These are phyloP conservation scores for Neoscytalidium dimidiatum DNA, from an alignment of 2,329 filamentous ascomycete genomes.

Conservation along the genomic window DNA sequence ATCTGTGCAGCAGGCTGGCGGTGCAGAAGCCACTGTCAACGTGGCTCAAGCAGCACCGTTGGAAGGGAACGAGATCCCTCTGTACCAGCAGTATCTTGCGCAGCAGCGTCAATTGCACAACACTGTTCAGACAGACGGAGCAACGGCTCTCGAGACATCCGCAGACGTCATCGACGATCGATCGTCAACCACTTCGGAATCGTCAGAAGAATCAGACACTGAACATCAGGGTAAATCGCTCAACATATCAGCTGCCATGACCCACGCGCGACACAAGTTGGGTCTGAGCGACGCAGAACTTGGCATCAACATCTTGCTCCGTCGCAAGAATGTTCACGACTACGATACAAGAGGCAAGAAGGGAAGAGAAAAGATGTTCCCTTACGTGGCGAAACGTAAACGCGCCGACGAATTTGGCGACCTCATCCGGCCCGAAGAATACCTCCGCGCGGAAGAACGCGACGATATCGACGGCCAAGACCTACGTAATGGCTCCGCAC, in stretches of 20 bases:
- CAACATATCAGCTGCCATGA: slow-evolving; percentile 83
- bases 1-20: slow-evolving; percentile 66
- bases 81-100: slow-evolving; percentile 92
- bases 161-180: slow-evolving; percentile 79
- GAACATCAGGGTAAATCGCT: slow-evolving; percentile 90
- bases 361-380: slow-evolving; percentile 90
- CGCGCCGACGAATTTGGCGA: slow-evolving; percentile 92
- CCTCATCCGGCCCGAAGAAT: slow-evolving; percentile 90
- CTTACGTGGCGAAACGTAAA: slow-evolving; percentile 76
- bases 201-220: slow-evolving; percentile 84
- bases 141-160: slow-evolving; percentile 67
- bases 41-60: slow-evolving; percentile 60
- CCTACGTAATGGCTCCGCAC: slow-evolving; percentile 51
- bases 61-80: slow-evolving; percentile 71
- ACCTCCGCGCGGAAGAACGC: slow-evolving; percentile 86
- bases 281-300: slow-evolving; percentile 86
- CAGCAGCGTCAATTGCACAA: slow-evolving; percentile 85
- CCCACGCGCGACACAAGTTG: slow-evolving; percentile 83
- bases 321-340: slow-evolving; percentile 88
- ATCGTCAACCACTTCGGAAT: slow-evolving; percentile 81
- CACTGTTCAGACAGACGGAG: slow-evolving; percentile 70
- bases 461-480: slow-evolving; percentile 72
- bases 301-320: slow-evolving; percentile 85
- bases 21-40: slow-evolving; percentile 37
- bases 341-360: slow-evolving; percentile 90